Evolutionary conservation across 73 alveolate genomes (phyloP), one percentile per base, ranked within the genome.

Genomic region (Paramecium sonneborni): DNA sequence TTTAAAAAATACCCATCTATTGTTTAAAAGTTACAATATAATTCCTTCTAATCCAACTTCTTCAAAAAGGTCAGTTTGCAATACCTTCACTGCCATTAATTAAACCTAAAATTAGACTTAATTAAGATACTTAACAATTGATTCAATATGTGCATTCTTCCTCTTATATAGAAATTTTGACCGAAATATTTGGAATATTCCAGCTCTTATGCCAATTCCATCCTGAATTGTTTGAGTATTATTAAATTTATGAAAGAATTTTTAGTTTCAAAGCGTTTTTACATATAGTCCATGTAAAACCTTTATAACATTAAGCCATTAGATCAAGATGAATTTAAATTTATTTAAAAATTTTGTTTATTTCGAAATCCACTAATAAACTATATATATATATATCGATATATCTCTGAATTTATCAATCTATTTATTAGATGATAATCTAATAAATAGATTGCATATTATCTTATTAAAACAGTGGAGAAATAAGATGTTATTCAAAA

Each of bases 201-300:
- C 95, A 93, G 34, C 95, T 87, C 52, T 93, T 93, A 79, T 93
- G 95, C 95, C 96, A 92, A 46, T 90, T 93, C 96, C 96, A 93
- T 12, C 92, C 76, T 8, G 14, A 44, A 44, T 44, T 46, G 3
- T 46, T 46, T 46, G 57, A n/a, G n/a, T n/a, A n/a, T n/a, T 14
- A 18, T 12, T 46, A 46, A 46, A 46, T 12, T 12, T 5, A 12
- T 46, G 24, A 46, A 46, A 21, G 24, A 5, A 39, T 46, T 46
- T 46, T 46, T 46, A 0, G 57, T 14, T 44, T 44, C 6, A 46
- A 14, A 1, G 8, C 0, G 15, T 21, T 46, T 8, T 46, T 12
- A 39, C 23, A 12, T 15, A 12, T 6, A 46, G 8, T 46, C 20
- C 57, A 44, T 3, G 57, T 0, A 39, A 39, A 39, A 39, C 48